Conservation (phyloP, 2,329 filamentous ascomycete genomes). For the Alternaria brassicicola region DNA sequence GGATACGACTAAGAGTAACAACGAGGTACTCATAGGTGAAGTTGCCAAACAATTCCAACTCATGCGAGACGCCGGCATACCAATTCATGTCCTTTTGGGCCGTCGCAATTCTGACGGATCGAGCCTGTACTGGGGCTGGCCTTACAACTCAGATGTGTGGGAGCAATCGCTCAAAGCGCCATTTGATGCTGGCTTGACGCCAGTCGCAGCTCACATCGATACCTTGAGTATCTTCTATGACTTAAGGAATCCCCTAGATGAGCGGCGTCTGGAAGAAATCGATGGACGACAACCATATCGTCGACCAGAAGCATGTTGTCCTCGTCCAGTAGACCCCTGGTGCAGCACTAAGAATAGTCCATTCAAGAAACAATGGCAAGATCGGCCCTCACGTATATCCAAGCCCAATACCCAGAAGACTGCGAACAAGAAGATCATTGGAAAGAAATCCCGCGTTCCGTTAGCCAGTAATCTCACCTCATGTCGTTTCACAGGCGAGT, state of each 20-base stretch:
- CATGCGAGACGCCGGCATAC: slow-evolving; percentile 23
- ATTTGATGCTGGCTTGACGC: slow-evolving; percentile 23
- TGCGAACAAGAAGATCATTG: neutral
- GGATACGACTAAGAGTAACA: neutral
- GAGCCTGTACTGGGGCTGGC: slow-evolving; percentile 36
- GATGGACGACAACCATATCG: slow-evolving; percentile 12
- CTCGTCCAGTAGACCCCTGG: slow-evolving; percentile 16
- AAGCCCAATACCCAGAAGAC: neutral
- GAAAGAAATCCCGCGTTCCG: neutral
- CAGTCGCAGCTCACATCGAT: slow-evolving; percentile 25
- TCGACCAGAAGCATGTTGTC: slow-evolving; percentile 14
- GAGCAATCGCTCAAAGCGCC: slow-evolving; percentile 10
- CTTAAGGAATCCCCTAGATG: slow-evolving; percentile 29
- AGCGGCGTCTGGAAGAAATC: slow-evolving; percentile 18
- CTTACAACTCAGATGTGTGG: slow-evolving; percentile 16
- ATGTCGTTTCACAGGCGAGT: slow-evolving; percentile 21
- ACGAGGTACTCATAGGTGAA: neutral
- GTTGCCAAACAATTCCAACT: slow-evolving; percentile 19
- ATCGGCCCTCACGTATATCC: neutral
- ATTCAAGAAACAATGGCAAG: slow-evolving; percentile 4
- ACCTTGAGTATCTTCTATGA: slow-evolving; percentile 34
- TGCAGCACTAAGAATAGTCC: neutral
- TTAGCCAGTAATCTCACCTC: slow-evolving; percentile 12
- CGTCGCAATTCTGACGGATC: slow-evolving; percentile 18
- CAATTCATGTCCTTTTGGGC: slow-evolving; percentile 32